Evolutionary conservation across 2,329 filamentous ascomycete genomes (phyloP).

Genomic region (Cryphonectria parasitica): DNA sequence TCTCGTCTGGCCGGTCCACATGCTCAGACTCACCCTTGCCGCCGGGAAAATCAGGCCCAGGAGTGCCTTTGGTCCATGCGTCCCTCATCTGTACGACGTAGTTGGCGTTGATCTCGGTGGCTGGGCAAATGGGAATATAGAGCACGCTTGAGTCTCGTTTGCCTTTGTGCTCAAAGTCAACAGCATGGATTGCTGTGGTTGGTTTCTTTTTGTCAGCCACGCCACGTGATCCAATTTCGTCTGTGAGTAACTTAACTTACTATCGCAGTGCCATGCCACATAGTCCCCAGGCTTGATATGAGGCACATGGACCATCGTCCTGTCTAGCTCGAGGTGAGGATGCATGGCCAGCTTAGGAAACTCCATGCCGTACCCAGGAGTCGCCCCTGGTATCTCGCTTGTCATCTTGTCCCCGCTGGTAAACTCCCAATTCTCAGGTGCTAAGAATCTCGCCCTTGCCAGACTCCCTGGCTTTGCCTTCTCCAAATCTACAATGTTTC

Average conservation of each 20-base stretch:
- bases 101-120: slow-evolving; percentile 73
- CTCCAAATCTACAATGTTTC: slow-evolving; percentile 34
- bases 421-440: slow-evolving; percentile 62
- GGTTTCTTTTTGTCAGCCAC: not conserved
- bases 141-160: slow-evolving; percentile 77
- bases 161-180: slow-evolving; percentile 78
- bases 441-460: slow-evolving; percentile 45
- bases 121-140: slow-evolving; percentile 86
- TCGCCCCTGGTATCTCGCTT: slow-evolving; percentile 69
- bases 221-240: too few species aligned
- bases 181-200: slow-evolving; percentile 68
- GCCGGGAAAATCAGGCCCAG: slow-evolving; percentile 72
- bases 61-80: slow-evolving; percentile 70
- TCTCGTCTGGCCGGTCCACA: slow-evolving; percentile 45
- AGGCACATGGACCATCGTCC: slow-evolving; percentile 74
- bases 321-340: slow-evolving; percentile 69
- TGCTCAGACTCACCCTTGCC: slow-evolving; percentile 68
- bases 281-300: slow-evolving; percentile 73
- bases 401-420: slow-evolving; percentile 50
- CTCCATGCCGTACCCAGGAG: slow-evolving; percentile 71
- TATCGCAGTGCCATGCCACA: slow-evolving; percentile 83
- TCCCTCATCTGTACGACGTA: slow-evolving; percentile 73
- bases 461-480: not conserved
- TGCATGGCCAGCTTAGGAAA: slow-evolving; percentile 62
- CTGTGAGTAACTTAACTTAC: slow-evolving; percentile 11